A percentile compares a stretch with the other conserved stretches of the same genome.
Conservation (phyloP, 164 flowering plant genomes). For the Amborella trichopoda region DNA sequence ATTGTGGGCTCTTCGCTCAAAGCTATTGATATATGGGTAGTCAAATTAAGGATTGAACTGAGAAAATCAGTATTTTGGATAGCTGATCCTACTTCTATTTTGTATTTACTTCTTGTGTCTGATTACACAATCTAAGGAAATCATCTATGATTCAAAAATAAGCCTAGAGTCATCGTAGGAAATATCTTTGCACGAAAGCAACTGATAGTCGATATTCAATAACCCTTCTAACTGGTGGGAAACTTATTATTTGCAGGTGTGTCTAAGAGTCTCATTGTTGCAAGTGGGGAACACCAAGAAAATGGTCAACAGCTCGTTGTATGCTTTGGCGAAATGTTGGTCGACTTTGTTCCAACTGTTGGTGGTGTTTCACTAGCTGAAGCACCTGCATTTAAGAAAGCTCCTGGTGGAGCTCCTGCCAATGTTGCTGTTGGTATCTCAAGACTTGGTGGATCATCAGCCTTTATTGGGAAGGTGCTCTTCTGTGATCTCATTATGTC, state of each 20-base stretch:
- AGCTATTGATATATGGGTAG: no score
- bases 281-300: slow-evolving; percentile 7
- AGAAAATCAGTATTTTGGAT: no score
- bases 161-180: no score
- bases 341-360: slow-evolving; percentile 80
- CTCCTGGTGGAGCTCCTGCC: slow-evolving; percentile 95
- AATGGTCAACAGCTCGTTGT: slow-evolving; percentile 40
- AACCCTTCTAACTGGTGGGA: not conserved
- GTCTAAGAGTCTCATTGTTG: slow-evolving; percentile 8
- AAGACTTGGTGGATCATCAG: slow-evolving; percentile 64
- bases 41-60: no score
- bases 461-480: slow-evolving; percentile 86
- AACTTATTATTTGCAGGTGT: slow-evolving; percentile 15
- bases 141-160: no score
- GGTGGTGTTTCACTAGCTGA: slow-evolving; percentile 80
- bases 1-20: no score
- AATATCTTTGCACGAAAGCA: no score
- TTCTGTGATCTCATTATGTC: not conserved
- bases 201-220: no score
- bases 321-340: slow-evolving; percentile 87
- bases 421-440: slow-evolving; percentile 85
- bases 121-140: no score
- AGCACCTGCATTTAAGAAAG: slow-evolving; percentile 79
- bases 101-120: no score
- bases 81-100: no score